Conservation (phyloP, 108 stramenopile genomes). For the Nitzschia sp. region DNA sequence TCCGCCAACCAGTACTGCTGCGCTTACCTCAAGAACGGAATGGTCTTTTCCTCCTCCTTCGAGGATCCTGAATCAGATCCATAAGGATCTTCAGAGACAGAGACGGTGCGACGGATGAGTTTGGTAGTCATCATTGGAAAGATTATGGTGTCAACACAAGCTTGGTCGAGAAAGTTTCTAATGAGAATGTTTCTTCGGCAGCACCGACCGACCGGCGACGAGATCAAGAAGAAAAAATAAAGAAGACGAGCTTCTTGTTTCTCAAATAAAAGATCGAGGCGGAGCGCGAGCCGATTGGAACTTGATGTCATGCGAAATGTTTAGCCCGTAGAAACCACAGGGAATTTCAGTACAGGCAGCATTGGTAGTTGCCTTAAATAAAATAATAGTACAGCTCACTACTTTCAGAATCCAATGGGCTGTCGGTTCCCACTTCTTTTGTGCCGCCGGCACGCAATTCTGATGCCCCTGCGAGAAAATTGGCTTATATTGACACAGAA, state of each 20-base stretch:
- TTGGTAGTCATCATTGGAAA: background rate
- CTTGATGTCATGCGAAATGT: background rate
- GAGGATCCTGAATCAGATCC: slow-evolving; percentile 6
- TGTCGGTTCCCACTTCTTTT: background rate
- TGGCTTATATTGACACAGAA: background rate
- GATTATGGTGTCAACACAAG: background rate
- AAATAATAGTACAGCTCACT: background rate
- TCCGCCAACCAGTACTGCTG: too few species aligned
- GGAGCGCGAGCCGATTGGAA: too few species aligned
- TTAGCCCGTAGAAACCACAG: background rate
- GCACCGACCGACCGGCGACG: too few species aligned
- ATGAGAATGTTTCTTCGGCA: background rate
- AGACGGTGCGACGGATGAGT: background rate
- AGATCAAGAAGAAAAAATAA: background rate
- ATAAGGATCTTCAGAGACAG: background rate
- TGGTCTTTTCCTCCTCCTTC: slow-evolving; percentile 45
- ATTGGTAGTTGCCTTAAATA: background rate
- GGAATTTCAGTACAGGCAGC: background rate
- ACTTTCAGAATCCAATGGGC: background rate
- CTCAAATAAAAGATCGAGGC: too few species aligned
- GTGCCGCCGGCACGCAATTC: background rate
- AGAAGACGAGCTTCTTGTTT: background rate
- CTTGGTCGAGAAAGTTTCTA: background rate
- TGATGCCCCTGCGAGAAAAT: background rate
- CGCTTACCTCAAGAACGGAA: slow-evolving; percentile 68